Conservation (phyloP, 2,329 filamentous ascomycete genomes). For the Myriosclerotinia duriaeana region DNA sequence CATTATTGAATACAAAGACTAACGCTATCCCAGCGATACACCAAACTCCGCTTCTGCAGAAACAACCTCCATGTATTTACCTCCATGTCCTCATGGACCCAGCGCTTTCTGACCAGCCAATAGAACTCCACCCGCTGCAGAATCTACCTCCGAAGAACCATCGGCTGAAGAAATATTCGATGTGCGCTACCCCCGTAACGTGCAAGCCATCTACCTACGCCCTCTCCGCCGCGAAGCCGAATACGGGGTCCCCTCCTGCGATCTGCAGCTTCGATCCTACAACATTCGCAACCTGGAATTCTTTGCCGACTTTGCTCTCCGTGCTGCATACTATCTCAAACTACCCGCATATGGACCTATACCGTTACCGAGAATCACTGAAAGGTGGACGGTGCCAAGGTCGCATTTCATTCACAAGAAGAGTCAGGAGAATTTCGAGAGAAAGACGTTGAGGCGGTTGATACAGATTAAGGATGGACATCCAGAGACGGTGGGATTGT, state of each 20-base stretch:
- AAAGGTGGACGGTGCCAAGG: constrained; percentile 91
- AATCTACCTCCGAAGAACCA: not conserved
- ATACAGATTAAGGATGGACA: constrained; percentile 93
- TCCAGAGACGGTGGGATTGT: constrained; percentile 82
- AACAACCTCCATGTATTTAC: constrained; percentile 13
- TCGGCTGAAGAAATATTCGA: constrained; percentile 13
- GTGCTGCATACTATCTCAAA: constrained; percentile 89
- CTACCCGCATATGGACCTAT: constrained; percentile 83
- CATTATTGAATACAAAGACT: not conserved
- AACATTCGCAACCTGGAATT: constrained; percentile 87
- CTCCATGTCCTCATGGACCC: not conserved
- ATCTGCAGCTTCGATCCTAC: constrained; percentile 91
- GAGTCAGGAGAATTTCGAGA: constrained; percentile 95
- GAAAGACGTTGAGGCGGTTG: constrained; percentile 78
- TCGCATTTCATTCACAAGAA: constrained; percentile 96
- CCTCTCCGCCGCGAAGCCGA: constrained; percentile 74
- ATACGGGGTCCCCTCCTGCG: constrained; percentile 79
- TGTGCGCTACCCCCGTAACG: constrained; percentile 68
- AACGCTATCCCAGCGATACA: not conserved
- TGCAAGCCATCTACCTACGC: constrained; percentile 83
- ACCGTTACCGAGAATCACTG: constrained; percentile 79
- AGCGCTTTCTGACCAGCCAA: constrained; percentile 20
- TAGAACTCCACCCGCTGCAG: constrained; percentile 12
- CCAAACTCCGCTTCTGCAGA: constrained; percentile 7
- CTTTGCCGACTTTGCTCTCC: constrained; percentile 90